Evolutionary conservation across 169 alveolate species (phyloP), one percentile per base, ranked within the genome.

Genomic region (Plasmodium sp.): DNA sequence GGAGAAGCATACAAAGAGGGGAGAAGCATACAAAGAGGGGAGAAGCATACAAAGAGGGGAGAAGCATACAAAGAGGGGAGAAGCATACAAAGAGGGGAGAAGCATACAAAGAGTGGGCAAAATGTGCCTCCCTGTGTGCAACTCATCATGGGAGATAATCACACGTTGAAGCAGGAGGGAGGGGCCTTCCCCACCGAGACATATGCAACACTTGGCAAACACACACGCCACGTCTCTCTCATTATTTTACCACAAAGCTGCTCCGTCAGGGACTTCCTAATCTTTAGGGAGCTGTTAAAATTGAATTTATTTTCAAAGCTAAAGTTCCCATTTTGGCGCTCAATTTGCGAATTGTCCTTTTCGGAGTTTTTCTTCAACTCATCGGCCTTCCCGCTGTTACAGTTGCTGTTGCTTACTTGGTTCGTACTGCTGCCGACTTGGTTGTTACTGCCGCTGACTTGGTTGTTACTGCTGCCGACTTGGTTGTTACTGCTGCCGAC

Each of bases 231-330:
- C 7, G 14, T 16, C 62, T 67, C n/a, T 67, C 39, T 67, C 10
- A 67, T 67, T 18, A 18, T 43, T 62, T 62, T 92, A 92, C 95
- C 95, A 33, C 95, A 92, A 71, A 92, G 79, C 22, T 92, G 95
- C 83, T 92, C 95, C 48, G 95, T 92, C 58, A 92, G 36, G 3
- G 95, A 92, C 45, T 92, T 81, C 62, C 92, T 54, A 34, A 92
- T 82, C 74, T 92, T 83, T 36, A 92, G 75, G 16, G 92, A 82
- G 22, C 92, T 92, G 82, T 82, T 81, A 92, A 92, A 92, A 45
- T 92, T 92, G 31, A 92, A 73, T 82, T 92, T 92, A 73, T 45
- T 92, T 72, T 83, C 92, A 33, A 92, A 82, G 16, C 81, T 90
- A 45, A 80, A 51, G 39, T 92, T 92, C 54, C 84, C 95, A 58